Evolutionary conservation across 225 moss, liverwort and hornwort species (phyloP), one percentile per base, ranked within the genome.

Genomic region (Physcomitrium patens): DNA sequence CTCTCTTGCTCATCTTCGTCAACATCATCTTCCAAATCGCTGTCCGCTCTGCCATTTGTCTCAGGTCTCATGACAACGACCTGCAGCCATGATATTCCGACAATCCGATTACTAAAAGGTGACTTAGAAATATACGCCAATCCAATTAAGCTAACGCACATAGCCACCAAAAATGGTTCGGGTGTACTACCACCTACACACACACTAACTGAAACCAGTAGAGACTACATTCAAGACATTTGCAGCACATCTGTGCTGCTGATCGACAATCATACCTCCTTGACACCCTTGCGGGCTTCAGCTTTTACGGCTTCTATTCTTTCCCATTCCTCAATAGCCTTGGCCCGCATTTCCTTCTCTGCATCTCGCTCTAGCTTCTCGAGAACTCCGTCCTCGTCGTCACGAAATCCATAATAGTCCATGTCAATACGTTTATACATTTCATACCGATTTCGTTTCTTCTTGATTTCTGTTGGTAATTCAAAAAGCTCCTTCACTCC

Each of bases 381-480:
- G 49, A 99, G 72, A 44, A 99, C 68, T 24, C 99, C 99, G 77
- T 99, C 99, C 73, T 99, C 95, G 26, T 99, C 99, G 73, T 99
- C 99, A 62, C 99, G 90, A 70, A 95, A 99, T 18, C 99, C 99
- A 77, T 99, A 95, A 60, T 99, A 99, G 82, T 99, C 95, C 52
- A 91, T 91, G 70, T 99, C 95, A 68, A 99, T 99, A 60, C 99
- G 91, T 77, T 99, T 93, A 82, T 99, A 99, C 95, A 99, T 99
- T 71, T 99, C 99, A 89, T 99, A 95, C 10, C 99, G 90, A 60
- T 91, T 90, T 58, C 99, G 83, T 72, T 95, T 95, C 86, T 87
- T 99, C 82, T 86, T 99, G 55, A 88, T 80, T 69, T 99, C 95
- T 7, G 95, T 93, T 18, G 99, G 99, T 51, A 83, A 72, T 42